phyloP scores from a whole-genome alignment of 2,329 filamentous ascomycete species.

The Cercospora sp. region DNA sequence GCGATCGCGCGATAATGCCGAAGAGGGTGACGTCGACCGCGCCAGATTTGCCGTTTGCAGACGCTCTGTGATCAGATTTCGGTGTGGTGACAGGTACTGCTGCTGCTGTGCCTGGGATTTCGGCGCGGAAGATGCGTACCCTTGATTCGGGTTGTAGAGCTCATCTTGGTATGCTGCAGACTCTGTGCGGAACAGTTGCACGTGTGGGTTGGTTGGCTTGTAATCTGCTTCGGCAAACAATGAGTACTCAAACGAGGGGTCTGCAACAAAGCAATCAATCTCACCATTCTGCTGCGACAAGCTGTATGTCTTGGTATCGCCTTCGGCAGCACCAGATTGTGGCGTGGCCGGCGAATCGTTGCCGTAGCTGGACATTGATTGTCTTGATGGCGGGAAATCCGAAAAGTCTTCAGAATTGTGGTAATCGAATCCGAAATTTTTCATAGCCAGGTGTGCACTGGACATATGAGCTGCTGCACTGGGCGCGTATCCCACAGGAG shows the following conservation, averaged over 20 bases:
- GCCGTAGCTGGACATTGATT: conserved; percentile 61
- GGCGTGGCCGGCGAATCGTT: conserved; percentile 63
- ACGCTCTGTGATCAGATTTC: conserved; percentile 69
- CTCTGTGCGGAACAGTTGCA: conserved; percentile 71
- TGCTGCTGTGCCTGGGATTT: conserved; percentile 36
- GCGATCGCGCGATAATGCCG: conserved; percentile 60
- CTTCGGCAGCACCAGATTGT: conserved; percentile 52
- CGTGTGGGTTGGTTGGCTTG: conserved; percentile 60
- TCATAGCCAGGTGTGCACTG: conserved; percentile 61
- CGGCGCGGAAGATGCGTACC: conserved; percentile 60
- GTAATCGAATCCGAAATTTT: conserved; percentile 57
- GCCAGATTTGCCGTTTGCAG: conserved; percentile 77
- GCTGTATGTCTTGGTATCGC: conserved; percentile 56
- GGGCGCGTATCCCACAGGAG: conserved; percentile 36
- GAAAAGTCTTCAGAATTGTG: conserved; percentile 53
- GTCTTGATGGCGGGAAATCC: conserved; percentile 55
- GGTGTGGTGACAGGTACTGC: conserved; percentile 50
- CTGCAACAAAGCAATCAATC: conserved; percentile 33
- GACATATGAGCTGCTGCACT: conserved; percentile 38
- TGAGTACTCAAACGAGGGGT: conserved; percentile 64
- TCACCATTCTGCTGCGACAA: conserved; percentile 56
- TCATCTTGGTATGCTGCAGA: conserved; percentile 84
- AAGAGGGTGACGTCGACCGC: conserved; percentile 58
- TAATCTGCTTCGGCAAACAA: conserved; percentile 59
- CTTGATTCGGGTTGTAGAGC: conserved; percentile 69